phyloP scores from a whole-genome alignment of 371 early-diverging fungal genomes.

The Rhizopus delemar region DNA sequence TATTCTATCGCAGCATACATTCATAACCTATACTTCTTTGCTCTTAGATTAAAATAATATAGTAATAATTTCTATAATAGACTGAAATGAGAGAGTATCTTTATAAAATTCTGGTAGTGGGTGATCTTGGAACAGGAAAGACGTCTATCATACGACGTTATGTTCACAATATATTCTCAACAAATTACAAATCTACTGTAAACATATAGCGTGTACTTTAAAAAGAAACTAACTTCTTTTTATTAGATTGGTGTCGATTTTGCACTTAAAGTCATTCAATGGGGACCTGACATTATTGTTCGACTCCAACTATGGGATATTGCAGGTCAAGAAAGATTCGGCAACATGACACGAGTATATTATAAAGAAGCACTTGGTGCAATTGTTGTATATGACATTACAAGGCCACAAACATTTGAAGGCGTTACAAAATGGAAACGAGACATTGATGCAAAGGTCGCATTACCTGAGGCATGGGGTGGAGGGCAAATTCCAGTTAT shows the following conservation, averaged over 20 bases:
- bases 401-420: slow-evolving; percentile 72
- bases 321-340: slow-evolving; percentile 77
- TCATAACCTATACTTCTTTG: neutral
- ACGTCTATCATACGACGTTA: slow-evolving; percentile 69
- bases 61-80: slow-evolving; percentile 11
- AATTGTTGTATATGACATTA: slow-evolving; percentile 79
- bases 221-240: neutral
- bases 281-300: slow-evolving; percentile 57
- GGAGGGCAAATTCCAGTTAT: slow-evolving; percentile 67
- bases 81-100: slow-evolving; percentile 46
- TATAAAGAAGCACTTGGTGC: slow-evolving; percentile 82
- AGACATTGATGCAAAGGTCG: slow-evolving; percentile 65
- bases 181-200: slow-evolving; percentile 74
- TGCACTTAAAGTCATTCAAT: slow-evolving; percentile 76
- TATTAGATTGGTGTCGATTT: slow-evolving; percentile 80
- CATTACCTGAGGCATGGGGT: slow-evolving; percentile 57
- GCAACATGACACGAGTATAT: slow-evolving; percentile 78
- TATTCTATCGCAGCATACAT: neutral
- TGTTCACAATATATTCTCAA: slow-evolving; percentile 73
- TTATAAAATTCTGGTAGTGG: slow-evolving; percentile 80
- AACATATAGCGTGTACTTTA: slow-evolving; percentile 10
- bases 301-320: slow-evolving; percentile 85
- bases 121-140: slow-evolving; percentile 80
- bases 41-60: neutral
- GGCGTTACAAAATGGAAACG: slow-evolving; percentile 74